These are phyloP conservation scores for Chytriomyces sp. DNA, from an alignment of 192 early-diverging fungal genomes.

Conservation along the genomic window DNA sequence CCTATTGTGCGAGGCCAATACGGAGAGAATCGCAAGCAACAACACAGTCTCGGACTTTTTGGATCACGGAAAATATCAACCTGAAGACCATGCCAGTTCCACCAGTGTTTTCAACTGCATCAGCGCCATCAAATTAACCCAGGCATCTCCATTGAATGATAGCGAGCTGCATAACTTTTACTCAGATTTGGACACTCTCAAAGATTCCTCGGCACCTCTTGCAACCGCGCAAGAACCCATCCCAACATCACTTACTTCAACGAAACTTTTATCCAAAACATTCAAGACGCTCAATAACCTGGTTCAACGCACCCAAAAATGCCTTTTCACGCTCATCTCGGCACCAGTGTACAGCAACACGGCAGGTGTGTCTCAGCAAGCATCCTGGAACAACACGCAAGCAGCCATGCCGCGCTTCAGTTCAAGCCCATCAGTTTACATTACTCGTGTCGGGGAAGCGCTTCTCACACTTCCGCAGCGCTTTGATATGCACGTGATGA, in stretches of 20 bases:
- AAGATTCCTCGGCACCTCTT: not conserved
- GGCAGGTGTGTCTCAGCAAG: conserved; percentile 45
- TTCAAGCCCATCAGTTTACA: conserved; percentile 68
- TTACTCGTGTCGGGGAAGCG: conserved; percentile 71
- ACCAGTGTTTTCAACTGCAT: conserved; percentile 31
- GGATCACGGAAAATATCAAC: conserved; percentile 31
- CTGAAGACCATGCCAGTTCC: not conserved
- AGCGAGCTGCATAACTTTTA: conserved; percentile 40
- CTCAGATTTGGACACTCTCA: not conserved
- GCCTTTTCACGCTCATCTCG: conserved; percentile 67
- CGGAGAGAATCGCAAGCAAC: not conserved
- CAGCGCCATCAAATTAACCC: conserved; percentile 49
- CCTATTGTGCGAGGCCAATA: not conserved
- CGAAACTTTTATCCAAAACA: not conserved
- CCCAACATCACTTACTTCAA: not conserved
- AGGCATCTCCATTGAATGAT: conserved; percentile 63
- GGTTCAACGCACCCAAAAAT: conserved; percentile 52
- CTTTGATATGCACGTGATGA: conserved; percentile 61
- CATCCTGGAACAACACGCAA: conserved; percentile 46
- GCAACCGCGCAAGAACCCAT: not conserved
- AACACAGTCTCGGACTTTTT: conserved; percentile 11
- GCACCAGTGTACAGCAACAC: conserved; percentile 56
- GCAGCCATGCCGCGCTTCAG: conserved; percentile 61
- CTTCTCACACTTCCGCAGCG: conserved; percentile 71
- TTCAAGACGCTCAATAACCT: conserved; percentile 32